A percentile compares a stretch with the other conserved stretches of the same genome.
phyloP scores from a whole-genome alignment of 768 basidiomycete species.

The Naematelia encephala region DNA sequence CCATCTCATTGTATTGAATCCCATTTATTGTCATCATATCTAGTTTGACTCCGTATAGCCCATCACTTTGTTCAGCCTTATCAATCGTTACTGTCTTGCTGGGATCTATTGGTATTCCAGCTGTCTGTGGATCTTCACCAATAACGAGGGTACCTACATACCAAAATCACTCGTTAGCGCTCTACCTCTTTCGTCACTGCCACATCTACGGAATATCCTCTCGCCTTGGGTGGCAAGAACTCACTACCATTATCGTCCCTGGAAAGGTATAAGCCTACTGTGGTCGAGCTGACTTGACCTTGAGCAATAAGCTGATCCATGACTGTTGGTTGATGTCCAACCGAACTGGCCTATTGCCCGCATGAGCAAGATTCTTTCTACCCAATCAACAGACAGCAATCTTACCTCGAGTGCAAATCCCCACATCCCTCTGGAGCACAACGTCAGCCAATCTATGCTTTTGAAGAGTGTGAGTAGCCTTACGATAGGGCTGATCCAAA shows the following conservation, averaged over 20 bases:
- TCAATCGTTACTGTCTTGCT: background rate
- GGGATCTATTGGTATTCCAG: background rate
- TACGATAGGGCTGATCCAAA: background rate
- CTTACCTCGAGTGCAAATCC: background rate
- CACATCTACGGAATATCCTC: too few species aligned
- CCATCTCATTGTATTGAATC: background rate
- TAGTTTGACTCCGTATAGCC: background rate
- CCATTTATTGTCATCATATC: background rate
- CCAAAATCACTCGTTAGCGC: background rate
- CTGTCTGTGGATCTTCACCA: background rate
- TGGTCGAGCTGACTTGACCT: background rate
- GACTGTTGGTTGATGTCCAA: background rate
- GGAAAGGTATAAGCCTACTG: background rate
- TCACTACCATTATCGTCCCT: background rate
- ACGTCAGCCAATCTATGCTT: background rate
- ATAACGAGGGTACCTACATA: background rate
- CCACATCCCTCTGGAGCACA: conserved; percentile 5
- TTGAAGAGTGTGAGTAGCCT: background rate
- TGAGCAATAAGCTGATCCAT: background rate
- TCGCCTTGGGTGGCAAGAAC: background rate
- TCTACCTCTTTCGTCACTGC: too few species aligned
- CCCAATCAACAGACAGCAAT: too few species aligned
- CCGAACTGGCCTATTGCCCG: background rate
- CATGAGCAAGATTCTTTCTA: too few species aligned
- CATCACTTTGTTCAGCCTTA: background rate